Evolutionary conservation across 2,329 filamentous ascomycete species (phyloP), one percentile per base, ranked within the genome.

Genomic region (Fusarium newnesense): DNA sequence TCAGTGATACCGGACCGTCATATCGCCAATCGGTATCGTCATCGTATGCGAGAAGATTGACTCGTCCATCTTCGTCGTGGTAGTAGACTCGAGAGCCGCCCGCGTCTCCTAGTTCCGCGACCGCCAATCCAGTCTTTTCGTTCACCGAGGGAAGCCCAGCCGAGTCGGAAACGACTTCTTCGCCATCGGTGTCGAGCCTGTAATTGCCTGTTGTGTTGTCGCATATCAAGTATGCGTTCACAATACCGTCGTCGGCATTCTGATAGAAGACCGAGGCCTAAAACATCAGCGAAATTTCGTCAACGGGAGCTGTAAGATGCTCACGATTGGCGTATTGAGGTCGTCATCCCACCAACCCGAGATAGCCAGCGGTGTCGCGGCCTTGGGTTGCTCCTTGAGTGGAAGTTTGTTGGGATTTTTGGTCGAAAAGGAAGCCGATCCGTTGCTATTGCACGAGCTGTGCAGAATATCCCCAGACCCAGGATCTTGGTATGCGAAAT

Each of bases 1-100:
- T 67, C 24, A 52, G 70, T 2, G 72, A 75, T 4, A 75, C 61
- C 1, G 72, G 72, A 2, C 72, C 72, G 16, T 61, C 59, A 24
- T 75, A 75, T 39, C 60, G 47, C 72, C 72, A 75, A 26, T 75
- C 72, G 10, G 72, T 75, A 40, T 75, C 72, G n/a, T 75, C 72
- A 32, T 75, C 72, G 44, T 75, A 75, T 10, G 72, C 72, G 12
- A 75, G 16, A 15, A 70, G 10, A 18, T 70, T 73, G 4, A 75
- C 43, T 15, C 47, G 30, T 9, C 69, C 69, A 13, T 73, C 61
- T 46, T 70, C 65, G 9, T 75, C 72, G 26, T 75, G 72, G 40
- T 75, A 75, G 10, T 75, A 75, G 21, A 75, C 34, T 21, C 72
- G 61, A 28, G 69, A 75, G 7, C 72, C 72, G 6, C 72, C 72